These are phyloP conservation scores for Stephania cephalantha DNA, from an alignment of 164 flowering plant species.

Conservation along the genomic window DNA sequence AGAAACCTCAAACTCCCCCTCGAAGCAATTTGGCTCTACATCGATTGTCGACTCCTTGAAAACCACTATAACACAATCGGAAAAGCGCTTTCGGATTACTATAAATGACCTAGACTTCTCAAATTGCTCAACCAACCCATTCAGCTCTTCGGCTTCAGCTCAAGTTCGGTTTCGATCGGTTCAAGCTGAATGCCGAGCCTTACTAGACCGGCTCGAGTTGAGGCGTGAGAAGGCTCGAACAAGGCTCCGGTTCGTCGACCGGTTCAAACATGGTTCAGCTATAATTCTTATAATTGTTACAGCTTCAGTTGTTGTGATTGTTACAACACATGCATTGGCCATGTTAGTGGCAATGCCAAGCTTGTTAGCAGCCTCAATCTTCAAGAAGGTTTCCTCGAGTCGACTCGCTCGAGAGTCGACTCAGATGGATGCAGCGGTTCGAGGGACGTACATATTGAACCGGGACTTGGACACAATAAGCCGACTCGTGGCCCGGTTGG, in stretches of 20 bases:
- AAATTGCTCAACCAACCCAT: conserved; percentile 29
- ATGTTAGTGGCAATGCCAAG: conserved; percentile 39
- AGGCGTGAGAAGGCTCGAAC: conserved; percentile 36
- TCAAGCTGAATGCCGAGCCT: conserved; percentile 32
- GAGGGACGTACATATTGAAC: conserved; percentile 57
- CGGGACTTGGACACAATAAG: conserved; percentile 68
- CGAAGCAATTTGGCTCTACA: conserved; percentile 31
- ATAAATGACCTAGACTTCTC: conserved; percentile 26
- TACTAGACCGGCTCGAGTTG: conserved; percentile 50
- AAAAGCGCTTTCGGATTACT: conserved; percentile 10
- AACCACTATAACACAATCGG: neutral
- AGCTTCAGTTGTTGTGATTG: conserved; percentile 31
- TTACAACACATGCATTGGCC: conserved; percentile 38
- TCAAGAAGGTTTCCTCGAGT: conserved; percentile 22
- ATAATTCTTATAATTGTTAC: conserved; percentile 35
- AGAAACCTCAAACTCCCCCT: conserved; percentile 26
- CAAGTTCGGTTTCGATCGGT: conserved; percentile 26
- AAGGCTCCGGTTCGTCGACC: conserved; percentile 29
- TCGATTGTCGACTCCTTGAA: conserved; percentile 19
- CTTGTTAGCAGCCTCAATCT: conserved; percentile 25
- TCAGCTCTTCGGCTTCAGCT: conserved; percentile 25
- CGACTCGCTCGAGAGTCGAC: conserved; percentile 26
- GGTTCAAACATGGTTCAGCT: conserved; percentile 36
- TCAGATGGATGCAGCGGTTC: conserved; percentile 62
- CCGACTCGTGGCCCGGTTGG: conserved; percentile 50